Evolutionary conservation across 345 rosid genomes (phyloP), one percentile per base, ranked within the genome.

Genomic region (Ceriops decandra): DNA sequence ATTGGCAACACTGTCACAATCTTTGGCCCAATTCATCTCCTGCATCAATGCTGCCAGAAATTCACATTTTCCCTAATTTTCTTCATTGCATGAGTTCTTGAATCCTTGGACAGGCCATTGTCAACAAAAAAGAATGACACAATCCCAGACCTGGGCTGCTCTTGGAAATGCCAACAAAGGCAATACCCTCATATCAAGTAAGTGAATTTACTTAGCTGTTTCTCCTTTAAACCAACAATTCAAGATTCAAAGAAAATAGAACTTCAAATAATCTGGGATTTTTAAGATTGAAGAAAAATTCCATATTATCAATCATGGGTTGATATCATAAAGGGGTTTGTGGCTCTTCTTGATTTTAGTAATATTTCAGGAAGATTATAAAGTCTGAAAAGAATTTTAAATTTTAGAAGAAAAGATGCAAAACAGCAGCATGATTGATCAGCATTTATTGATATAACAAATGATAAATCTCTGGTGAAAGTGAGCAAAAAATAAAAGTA

Each of bases 71-170:
- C n/a, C n/a, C n/a, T n/a, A n/a, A n/a, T n/a, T n/a, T n/a, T n/a
- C n/a, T n/a, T n/a, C n/a, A n/a, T n/a, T n/a, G 4, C 32, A 31
- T 5, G 3, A 4, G 4, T 36, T 8, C 58, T n/a, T 21, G 26
- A 21, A 54, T 54, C 77, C 78, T 91, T 91, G 98, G 98, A 91
- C 84, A 93, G 96, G 59, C 98, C 96, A 63, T 85, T 83, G 28
- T 90, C 92, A 42, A 68, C 72, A 51, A 86, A 79, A 31, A 79
- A 84, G 86, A 76, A 76, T 82, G 78, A 82, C 85, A 62, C 76
- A 90, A 70, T 88, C 87, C 0, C 97, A 85, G 62, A 54, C 90
- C 36, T 15, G 52, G 54, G 77, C 81, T 54, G 66, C 73, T 33
- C 35, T 47, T 1, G 67, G 46, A 56, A 64, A 59, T 66, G 38